These are phyloP conservation scores for Santalum album DNA, from an alignment of 164 flowering plant species.

Conservation along the genomic window DNA sequence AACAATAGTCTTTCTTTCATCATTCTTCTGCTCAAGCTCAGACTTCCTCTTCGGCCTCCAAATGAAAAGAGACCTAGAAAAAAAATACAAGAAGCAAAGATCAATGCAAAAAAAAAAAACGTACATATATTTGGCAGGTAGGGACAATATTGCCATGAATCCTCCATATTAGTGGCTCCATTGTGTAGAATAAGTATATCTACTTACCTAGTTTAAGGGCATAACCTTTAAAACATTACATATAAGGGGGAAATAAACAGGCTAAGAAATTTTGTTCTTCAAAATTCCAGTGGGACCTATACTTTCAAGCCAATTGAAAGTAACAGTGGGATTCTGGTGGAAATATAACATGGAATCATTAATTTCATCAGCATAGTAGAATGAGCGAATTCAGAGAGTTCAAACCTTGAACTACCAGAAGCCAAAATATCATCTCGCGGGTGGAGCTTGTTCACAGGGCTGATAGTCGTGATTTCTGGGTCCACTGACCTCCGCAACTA, in stretches of 20 bases:
- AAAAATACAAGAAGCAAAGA: constrained; percentile 1
- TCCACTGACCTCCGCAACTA: constrained; percentile 92
- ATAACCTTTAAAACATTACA: too few species aligned
- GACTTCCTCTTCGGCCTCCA: constrained; percentile 64
- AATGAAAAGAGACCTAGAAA: constrained; percentile 68
- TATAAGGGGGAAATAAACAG: too few species aligned
- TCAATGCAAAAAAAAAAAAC: neutral
- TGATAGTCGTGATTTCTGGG: constrained; percentile 79
- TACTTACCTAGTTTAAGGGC: too few species aligned
- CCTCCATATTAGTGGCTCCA: too few species aligned
- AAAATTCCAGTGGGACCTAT: too few species aligned
- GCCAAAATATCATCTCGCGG: constrained; percentile 89
- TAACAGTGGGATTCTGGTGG: too few species aligned
- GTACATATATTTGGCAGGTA: too few species aligned
- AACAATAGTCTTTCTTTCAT: constrained; percentile 35
- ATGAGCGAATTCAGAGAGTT: neutral
- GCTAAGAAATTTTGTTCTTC: too few species aligned
- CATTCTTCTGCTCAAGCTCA: constrained; percentile 28
- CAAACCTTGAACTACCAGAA: constrained; percentile 85
- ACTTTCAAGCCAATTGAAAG: too few species aligned
- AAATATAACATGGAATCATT: too few species aligned
- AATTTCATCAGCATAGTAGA: neutral
- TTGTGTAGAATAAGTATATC: too few species aligned
- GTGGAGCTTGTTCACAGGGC: constrained; percentile 92
- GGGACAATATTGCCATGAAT: too few species aligned